Base-by-base conservation (phyloP, 768 basidiomycete species). In the Butyriboletus loyo region DNA sequence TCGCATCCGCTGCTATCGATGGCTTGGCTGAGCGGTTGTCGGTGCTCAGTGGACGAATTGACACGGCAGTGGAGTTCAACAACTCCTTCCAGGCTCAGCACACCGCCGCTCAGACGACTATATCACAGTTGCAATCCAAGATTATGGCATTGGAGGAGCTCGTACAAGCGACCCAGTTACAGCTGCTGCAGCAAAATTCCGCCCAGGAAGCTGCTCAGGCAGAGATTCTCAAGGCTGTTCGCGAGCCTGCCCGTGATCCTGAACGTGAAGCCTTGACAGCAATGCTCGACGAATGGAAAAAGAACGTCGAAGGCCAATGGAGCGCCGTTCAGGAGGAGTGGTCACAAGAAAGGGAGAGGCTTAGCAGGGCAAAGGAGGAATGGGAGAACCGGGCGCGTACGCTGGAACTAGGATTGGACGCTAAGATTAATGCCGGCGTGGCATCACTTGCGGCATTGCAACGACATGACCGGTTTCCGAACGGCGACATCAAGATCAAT, bases 281-380 rank as follows among this genome's bases (percentile, higher is more conserved):
- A 21, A 76, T 85, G 66, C 72, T 87, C 28, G 71, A 74, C 19
- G 82, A 85, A 37, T 94, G 91, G 89, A 87, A 86, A 66, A 84
- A 82, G 62, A 75, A 73, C 11, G 83, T 94, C 22, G 92, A 94
- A 60, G 87, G 85, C 9, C 82, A 85, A 45, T 94, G 91, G 91
- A 79, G 74, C 32, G 73, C 69, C 27, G 85, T 94, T 30, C 82
- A 86, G 60, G 86, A 90, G 58, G 87, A 89, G 50, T 97, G 92
- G 92, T 78, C 77, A 2, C 75, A 80, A 34, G 94, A 97, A 69
- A 77, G 92, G 5, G 86, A 87, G 54, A 77, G 90, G 19, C 75
- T 97, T 11, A 75, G 77, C 36, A 74, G 78, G 19, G 91, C 90
- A 13, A 77, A 86, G 43, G 84, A 89, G 37, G 90, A 94, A 59